A percentile compares a stretch with the other conserved stretches of the same genome.
phyloP scores from a whole-genome alignment of 2,329 filamentous ascomycete species.

The Xylariaceae sp. region DNA sequence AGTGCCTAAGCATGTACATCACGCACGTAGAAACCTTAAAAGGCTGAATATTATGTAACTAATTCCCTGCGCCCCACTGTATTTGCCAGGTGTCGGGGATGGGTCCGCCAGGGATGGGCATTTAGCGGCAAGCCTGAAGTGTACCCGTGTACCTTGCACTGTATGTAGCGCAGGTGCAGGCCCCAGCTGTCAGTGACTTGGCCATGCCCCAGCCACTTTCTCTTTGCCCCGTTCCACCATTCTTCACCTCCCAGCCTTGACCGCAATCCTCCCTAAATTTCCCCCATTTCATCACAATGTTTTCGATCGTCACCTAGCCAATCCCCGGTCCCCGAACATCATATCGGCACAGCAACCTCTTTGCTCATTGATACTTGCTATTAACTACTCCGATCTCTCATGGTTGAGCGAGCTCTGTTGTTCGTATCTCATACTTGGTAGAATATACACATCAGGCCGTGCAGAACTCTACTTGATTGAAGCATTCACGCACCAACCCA shows the following conservation, averaged over 20 bases:
- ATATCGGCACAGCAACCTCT: background rate
- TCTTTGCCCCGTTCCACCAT: constrained; percentile 18
- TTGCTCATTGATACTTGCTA: constrained; percentile 4
- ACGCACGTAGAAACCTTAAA: no score
- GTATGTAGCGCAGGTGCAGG: no score
- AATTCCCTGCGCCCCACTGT: no score
- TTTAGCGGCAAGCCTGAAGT: background rate
- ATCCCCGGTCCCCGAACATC: constrained; percentile 15
- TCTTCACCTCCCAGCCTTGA: constrained; percentile 17
- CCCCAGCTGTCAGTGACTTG: constrained; percentile 20
- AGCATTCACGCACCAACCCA: constrained; percentile 1
- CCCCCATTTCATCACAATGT: constrained; percentile 15
- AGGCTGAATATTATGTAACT: no score
- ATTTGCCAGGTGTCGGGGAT: background rate
- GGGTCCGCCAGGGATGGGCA: background rate
- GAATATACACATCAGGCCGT: constrained; percentile 9
- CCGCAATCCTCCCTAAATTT: constrained; percentile 17
- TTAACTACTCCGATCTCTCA: background rate
- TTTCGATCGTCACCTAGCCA: constrained; percentile 14
- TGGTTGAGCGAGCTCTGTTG: constrained; percentile 1
- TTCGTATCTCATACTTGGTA: constrained; percentile 12
- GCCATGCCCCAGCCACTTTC: constrained; percentile 24
- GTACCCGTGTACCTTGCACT: no score
- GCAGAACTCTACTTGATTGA: constrained; percentile 7
- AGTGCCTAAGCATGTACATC: no score